Conservation (phyloP, 2,329 filamentous ascomycete species). For the Cadophora malorum region DNA sequence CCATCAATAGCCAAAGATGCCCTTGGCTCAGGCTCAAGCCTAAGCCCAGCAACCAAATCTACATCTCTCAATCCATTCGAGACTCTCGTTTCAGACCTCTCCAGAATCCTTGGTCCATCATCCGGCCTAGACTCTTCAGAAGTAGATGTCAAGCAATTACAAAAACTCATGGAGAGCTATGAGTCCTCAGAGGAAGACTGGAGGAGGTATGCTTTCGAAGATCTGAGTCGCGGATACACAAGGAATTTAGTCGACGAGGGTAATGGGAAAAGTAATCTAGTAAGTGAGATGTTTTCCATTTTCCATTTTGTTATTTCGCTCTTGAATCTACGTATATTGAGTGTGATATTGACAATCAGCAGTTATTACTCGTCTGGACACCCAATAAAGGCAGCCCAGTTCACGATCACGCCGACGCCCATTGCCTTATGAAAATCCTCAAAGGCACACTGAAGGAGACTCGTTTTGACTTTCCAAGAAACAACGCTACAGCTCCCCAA, state of each 20-base stretch:
- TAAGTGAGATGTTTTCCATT: slow-evolving; percentile 42
- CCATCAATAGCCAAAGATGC: slow-evolving; percentile 25
- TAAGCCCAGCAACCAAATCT: not conserved
- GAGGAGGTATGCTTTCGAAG: slow-evolving; percentile 76
- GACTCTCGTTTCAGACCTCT: slow-evolving; percentile 74
- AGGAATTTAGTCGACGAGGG: slow-evolving; percentile 89
- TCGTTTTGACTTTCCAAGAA: slow-evolving; percentile 74
- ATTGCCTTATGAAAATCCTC: slow-evolving; percentile 89
- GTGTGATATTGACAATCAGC: not conserved
- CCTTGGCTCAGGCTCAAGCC: slow-evolving; percentile 1
- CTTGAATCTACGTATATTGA: too few relatives aligned
- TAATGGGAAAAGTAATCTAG: slow-evolving; percentile 69
- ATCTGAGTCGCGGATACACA: slow-evolving; percentile 76
- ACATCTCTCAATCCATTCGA: slow-evolving; percentile 62
- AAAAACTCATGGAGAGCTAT: slow-evolving; percentile 77
- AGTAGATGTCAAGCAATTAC: slow-evolving; percentile 76
- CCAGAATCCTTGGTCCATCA: slow-evolving; percentile 75
- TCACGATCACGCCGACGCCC: slow-evolving; percentile 87
- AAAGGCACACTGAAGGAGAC: slow-evolving; percentile 82
- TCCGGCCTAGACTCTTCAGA: slow-evolving; percentile 84
- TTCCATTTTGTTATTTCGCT: too few relatives aligned
- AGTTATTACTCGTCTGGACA: slow-evolving; percentile 95
- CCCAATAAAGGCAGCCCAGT: slow-evolving; percentile 83
- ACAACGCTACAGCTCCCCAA: slow-evolving; percentile 58
- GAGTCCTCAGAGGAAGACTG: slow-evolving; percentile 73